Percentiles rank a stretch among this genome's conserved stretches.
phyloP scores from a whole-genome alignment of 2,329 filamentous ascomycete species.

The Graphiopsis chlorocephala region DNA sequence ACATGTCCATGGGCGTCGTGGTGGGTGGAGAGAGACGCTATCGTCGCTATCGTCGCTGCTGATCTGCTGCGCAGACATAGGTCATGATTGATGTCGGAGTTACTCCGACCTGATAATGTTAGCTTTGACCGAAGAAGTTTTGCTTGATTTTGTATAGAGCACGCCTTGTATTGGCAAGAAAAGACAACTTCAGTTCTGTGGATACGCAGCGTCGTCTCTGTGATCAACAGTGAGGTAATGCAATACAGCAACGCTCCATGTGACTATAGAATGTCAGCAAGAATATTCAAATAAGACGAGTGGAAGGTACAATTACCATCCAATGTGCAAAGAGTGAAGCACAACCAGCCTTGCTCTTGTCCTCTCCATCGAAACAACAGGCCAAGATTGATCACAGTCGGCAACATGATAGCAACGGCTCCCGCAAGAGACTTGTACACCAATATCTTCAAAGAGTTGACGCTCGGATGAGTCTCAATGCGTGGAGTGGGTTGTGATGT shows the following conservation, averaged over 20 bases:
- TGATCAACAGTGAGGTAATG: constrained; percentile 18
- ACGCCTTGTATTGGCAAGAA: not conserved
- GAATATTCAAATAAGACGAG: not conserved
- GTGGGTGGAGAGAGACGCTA: not conserved
- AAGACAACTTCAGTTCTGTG: not conserved
- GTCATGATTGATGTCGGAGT: not conserved
- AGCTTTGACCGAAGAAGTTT: not conserved
- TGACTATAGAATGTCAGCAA: constrained; percentile 12
- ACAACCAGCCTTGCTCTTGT: constrained; percentile 41
- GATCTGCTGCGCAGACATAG: not conserved
- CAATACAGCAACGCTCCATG: constrained; percentile 19
- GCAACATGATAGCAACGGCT: constrained; percentile 37
- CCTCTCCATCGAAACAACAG: constrained; percentile 33
- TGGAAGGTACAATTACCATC: constrained; percentile 34
- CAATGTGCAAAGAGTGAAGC: constrained; percentile 39
- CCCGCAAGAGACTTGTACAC: constrained; percentile 42
- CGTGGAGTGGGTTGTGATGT: not conserved
- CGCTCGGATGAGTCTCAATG: constrained; percentile 15
- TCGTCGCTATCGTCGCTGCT: not conserved
- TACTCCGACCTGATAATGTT: not conserved
- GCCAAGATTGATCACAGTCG: constrained; percentile 39
- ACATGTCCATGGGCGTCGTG: not conserved
- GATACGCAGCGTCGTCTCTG: not conserved
- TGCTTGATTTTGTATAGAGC: not conserved
- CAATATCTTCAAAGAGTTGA: constrained; percentile 38